These are phyloP conservation scores for Barnettozyma populi DNA, from an alignment of 805 yeast species.

Conservation along the genomic window DNA sequence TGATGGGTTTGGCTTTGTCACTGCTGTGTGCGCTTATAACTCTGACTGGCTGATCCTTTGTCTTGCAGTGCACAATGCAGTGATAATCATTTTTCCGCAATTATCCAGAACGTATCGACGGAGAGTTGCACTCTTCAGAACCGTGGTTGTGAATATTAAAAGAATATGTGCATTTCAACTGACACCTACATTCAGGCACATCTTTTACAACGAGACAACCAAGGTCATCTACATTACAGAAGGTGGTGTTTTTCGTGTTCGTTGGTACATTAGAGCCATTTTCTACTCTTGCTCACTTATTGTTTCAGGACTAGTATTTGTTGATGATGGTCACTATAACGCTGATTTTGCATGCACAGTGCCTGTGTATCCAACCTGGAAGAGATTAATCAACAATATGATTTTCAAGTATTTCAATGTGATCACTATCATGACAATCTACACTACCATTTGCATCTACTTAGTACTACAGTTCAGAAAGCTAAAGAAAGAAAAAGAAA, in stretches of 20 bases:
- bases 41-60: constrained; percentile 16
- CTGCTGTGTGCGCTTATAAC: constrained; percentile 8
- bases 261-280: constrained; percentile 2
- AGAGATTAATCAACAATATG: constrained; percentile 15
- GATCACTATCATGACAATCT: constrained; percentile 12
- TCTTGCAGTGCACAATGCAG: constrained; percentile 18
- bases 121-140: constrained; percentile 7
- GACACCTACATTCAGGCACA: not conserved
- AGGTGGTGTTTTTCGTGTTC: constrained; percentile 19
- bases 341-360: constrained; percentile 15
- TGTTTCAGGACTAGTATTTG: constrained; percentile 12
- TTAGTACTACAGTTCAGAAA: constrained; percentile 1
- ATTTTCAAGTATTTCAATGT: constrained; percentile 15
- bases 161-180: not conserved
- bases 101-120: constrained; percentile 8
- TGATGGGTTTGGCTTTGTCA: constrained; percentile 18
- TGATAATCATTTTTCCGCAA: constrained; percentile 15
- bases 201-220: not conserved
- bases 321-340: constrained; percentile 10
- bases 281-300: not conserved
- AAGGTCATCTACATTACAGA: constrained; percentile 11
- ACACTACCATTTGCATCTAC: constrained; percentile 15
- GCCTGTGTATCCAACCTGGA: constrained; percentile 18
- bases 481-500: not conserved
- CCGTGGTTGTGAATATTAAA: constrained; percentile 4